Percentiles rank a stretch among this genome's conserved stretches.
Evolutionary conservation across 345 rosid species (phyloP).

Genomic region (Physaria fendleri): DNA sequence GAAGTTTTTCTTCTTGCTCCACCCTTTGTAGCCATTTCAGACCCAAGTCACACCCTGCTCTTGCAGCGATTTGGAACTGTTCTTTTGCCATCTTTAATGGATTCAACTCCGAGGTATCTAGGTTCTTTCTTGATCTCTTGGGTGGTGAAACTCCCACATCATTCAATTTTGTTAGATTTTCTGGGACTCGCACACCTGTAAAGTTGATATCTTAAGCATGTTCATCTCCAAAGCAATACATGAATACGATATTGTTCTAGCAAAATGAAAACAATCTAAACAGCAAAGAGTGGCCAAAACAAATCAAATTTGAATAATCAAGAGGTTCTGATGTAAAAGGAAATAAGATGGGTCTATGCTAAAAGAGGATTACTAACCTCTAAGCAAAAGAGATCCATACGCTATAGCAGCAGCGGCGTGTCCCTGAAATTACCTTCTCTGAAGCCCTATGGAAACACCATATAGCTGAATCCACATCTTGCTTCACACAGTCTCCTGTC

Average conservation of each 20-base stretch:
- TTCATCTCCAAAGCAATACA: not conserved
- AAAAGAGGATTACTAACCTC: constrained; percentile 43
- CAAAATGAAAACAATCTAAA: not conserved
- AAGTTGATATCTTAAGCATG: not conserved
- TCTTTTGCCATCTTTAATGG: constrained; percentile 62
- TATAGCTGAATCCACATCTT: constrained; percentile 82
- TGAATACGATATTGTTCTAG: not conserved
- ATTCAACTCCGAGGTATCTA: constrained; percentile 23
- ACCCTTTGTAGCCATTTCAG: constrained; percentile 69
- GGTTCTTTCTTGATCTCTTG: constrained; percentile 34
- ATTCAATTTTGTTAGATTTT: constrained; percentile 37
- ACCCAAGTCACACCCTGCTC: constrained; percentile 69
- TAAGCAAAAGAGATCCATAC: constrained; percentile 83
- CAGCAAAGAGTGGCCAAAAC: not conserved
- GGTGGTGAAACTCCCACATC: constrained; percentile 34
- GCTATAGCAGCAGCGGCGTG: constrained; percentile 91
- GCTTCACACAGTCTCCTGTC: constrained; percentile 84
- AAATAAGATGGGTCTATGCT: not conserved
- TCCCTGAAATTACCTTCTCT: constrained; percentile 74
- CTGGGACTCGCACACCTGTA: constrained; percentile 76
- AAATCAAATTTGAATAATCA: not conserved
- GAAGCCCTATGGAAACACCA: constrained; percentile 96
- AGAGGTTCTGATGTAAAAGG: not conserved
- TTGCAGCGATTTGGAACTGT: constrained; percentile 71
- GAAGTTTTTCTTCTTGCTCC: constrained; percentile 72